Evolutionary conservation across 2,329 filamentous ascomycete species (phyloP).

Genomic region (Chaetomium sp.): DNA sequence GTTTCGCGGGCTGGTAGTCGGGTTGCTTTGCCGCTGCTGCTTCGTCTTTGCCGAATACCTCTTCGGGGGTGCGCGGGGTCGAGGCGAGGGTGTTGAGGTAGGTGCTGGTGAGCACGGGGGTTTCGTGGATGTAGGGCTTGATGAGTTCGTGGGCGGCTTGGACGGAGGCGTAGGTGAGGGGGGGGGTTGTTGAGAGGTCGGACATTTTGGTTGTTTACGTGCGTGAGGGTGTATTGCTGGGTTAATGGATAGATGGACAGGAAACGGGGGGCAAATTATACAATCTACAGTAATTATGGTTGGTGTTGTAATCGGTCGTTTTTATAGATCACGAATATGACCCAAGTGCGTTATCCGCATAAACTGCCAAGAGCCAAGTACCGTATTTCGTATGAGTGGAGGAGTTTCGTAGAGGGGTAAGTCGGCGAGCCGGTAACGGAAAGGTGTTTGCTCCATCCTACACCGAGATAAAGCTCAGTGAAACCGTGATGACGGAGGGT

Average conservation of each 20-base stretch:
- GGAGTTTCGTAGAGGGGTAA: no score
- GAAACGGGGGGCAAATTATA: no score
- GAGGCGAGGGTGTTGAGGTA: conserved; percentile 72
- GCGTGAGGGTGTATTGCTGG: background rate
- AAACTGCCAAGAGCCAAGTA: no score
- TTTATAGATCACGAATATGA: no score
- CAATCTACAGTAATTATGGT: no score
- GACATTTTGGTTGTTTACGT: conserved; percentile 48
- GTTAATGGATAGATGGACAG: background rate
- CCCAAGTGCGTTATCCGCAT: no score
- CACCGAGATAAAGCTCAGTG: no score
- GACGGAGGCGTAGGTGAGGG: conserved; percentile 68
- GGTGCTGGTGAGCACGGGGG: conserved; percentile 72
- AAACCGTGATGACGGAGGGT: no score
- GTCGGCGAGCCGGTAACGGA: no score
- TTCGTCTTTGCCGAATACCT: conserved; percentile 40
- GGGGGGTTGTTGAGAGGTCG: conserved; percentile 47
- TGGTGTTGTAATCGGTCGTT: no score
- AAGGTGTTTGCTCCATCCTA: no score
- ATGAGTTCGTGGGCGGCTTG: conserved; percentile 66
- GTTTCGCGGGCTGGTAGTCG: conserved; percentile 51
- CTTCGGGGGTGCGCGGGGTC: conserved; percentile 51
- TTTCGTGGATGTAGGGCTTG: conserved; percentile 68
- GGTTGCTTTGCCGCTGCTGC: conserved; percentile 42
- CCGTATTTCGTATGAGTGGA: no score